phyloP scores from a whole-genome alignment of 2,329 filamentous ascomycete species.

The Fusarium devonianum region DNA sequence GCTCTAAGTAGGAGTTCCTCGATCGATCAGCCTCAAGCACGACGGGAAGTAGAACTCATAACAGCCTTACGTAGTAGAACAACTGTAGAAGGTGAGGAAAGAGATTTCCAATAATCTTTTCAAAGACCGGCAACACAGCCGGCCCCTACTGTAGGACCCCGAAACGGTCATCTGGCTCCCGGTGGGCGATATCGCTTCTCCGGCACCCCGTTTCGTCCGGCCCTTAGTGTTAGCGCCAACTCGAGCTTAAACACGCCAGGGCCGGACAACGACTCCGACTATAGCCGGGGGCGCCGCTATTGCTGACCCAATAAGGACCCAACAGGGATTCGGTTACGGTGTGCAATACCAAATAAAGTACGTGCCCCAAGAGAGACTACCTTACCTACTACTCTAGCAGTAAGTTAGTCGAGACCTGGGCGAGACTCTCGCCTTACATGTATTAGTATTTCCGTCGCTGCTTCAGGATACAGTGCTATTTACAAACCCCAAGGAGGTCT shows the following conservation, averaged over 20 bases:
- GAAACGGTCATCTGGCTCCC: conserved; percentile 1
- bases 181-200: conserved; percentile 32
- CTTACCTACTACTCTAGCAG: too few relatives aligned
- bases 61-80: not conserved
- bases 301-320: not conserved
- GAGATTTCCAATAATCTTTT: conserved; percentile 19
- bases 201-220: conserved; percentile 29
- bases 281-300: conserved; percentile 3
- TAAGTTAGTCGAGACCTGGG: too few relatives aligned
- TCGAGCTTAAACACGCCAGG: conserved; percentile 33
- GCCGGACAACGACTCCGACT: conserved; percentile 29
- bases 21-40: conserved; percentile 14
- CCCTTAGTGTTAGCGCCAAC: conserved; percentile 29
- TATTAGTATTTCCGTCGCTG: too few relatives aligned
- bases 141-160: conserved; percentile 29
- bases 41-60: conserved; percentile 1
- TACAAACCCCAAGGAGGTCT: too few relatives aligned
- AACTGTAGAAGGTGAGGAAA: conserved; percentile 19
- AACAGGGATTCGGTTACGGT: too few relatives aligned
- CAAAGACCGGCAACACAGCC: conserved; percentile 26
- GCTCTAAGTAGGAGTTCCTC: too few relatives aligned
- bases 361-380: too few relatives aligned
- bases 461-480: too few relatives aligned
- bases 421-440: too few relatives aligned
- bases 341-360: too few relatives aligned